Base-by-base conservation (phyloP, 805 yeast species). In the Saturnispora besseyi region DNA sequence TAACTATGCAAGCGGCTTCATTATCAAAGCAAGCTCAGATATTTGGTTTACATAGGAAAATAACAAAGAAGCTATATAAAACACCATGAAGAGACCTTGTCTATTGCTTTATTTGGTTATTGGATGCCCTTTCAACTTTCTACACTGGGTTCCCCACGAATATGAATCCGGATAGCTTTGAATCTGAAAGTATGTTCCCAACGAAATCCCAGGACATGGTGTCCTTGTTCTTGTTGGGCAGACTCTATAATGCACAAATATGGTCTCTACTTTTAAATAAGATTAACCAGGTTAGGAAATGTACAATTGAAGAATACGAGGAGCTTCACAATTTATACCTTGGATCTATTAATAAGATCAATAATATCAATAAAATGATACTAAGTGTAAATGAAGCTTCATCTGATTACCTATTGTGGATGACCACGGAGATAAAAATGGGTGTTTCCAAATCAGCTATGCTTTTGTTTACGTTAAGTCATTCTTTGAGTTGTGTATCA, bases 91-190 rank as follows among this genome's bases (percentile, higher is more conserved):
- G 59, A 41, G 54, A 53, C 40, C 33, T 55, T 15, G 51, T 58
- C 4, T 59, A 59, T 42, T 57, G 55, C 26, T 58, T 55, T 49
- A 53, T 59, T 21, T 51, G 55, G 46, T 56, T 54, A 44, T 30
- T 59, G 32, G 62, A 59, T 49, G 51, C 59, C 3, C 37, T 59
- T n/a, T 37, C 54, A 2, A 51, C 62, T 8, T 59, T 57, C 37
- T 59, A 54, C 44, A 51, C 53, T 22, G 62, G 62, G 4, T 47
- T 58, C 10, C 59, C 61, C 4, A 57, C 60, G 9, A 53, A 50
- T 34, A 51, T 58, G 38, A 49, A 52, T 22, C 36, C 41, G 15
- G 54, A 54, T n/a, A 47, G 48, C 37, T 56, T 52, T 41, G 59
- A 58, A 32, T 52, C 55, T 10, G 50, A 42, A 26, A 50, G 54